Base-by-base conservation (phyloP, 192 early-diverging fungal genomes). In the Haplosporangium gracile region DNA sequence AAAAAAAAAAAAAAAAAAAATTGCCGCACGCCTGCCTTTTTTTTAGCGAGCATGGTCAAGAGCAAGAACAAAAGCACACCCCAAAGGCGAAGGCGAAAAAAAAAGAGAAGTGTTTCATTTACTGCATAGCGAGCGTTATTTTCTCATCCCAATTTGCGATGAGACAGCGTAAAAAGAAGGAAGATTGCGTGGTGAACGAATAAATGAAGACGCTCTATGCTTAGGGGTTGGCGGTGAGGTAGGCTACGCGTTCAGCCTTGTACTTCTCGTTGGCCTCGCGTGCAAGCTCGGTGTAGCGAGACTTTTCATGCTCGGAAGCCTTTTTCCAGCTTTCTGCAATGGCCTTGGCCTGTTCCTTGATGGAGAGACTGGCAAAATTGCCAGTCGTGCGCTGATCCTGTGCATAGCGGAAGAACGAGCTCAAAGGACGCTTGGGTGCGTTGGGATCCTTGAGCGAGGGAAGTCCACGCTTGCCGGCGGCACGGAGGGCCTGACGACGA, bases 341-440 rank as follows among this genome's bases (percentile, higher is more conserved):
- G 10, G 83, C 55, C 49, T 53, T 77, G 15, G 75, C 57, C 47
- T 74, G 78, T 10, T 86, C 83, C 34, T 73, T 72, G 5, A 77
- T 0, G 26, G 78, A 38, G 26, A 86, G 15, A 2, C 43, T 10
- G 26, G 70, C 26, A 47, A 71, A 76, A 39, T 80, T 70, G 57
- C 79, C 75, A 40, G 70, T 4, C 0, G 26, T 42, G 53, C 88
- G 88, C 34, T 73, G 74, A 5, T 88, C 88, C 53, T 84, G 53
- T 0, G 82, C 75, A 45, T 68, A 88, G 16, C 71, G 76, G 79
- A 88, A 84, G 73, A 74, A 88, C 13, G 75, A 74, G 70, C 53
- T 65, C n/a, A 80, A 26, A 55, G 88, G 88, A 42, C 88, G 79
- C 73, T 83, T 84, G n/a, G 88, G 88, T 4, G 88, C 88, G 49